Base-by-base conservation (phyloP, 2,329 filamentous ascomycete species). In the Bisporella sp. region DNA sequence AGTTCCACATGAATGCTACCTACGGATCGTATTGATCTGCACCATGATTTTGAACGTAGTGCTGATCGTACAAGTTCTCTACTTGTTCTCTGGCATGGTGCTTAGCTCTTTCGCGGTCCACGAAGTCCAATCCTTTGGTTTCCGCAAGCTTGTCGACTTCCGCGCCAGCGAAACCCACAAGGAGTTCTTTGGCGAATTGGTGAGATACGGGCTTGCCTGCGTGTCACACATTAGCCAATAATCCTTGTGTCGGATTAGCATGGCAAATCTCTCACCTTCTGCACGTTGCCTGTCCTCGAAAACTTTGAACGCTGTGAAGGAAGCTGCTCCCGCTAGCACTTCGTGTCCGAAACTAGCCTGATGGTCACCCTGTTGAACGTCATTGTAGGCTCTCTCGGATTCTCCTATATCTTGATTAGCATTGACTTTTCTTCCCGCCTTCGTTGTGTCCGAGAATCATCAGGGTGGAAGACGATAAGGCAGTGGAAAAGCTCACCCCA, bases 271-370 rank as follows among this genome's bases (percentile, higher is more conserved):
- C 72, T 30, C 72, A 82, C 83, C 87, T 66, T 87, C 74, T 50
- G 71, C 73, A 62, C 85, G 83, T 72, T 90, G 85, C 61, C 79
- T 74, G 68, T 90, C 83, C 71, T 91, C 87, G 62, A 83, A 91
- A 28, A 83, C 73, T 75, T 89, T 89, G 78, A 92, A 86, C 61
- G 82, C 88, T 57, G 81, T 84, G 65, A 92, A 92, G 55, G 84
- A 81, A 51, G 87, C 87, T 51, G 82, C 88, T 55, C 86, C 86
- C 57, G 83, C 87, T 50, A 91, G 66, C 45, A 88, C 64, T 72
- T 93, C 87, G 70, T 92, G 87, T 59, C 78, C 78, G 63, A 87
- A 71, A 64, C 78, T 78, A 60, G 77, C 73, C 69, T 87, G 71
- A 71, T 87, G 54, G 47, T 57, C 70, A 87, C 51, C 31, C 40